Base-by-base conservation (phyloP, 2,329 filamentous ascomycete species). In the Aspergillus felis region DNA sequence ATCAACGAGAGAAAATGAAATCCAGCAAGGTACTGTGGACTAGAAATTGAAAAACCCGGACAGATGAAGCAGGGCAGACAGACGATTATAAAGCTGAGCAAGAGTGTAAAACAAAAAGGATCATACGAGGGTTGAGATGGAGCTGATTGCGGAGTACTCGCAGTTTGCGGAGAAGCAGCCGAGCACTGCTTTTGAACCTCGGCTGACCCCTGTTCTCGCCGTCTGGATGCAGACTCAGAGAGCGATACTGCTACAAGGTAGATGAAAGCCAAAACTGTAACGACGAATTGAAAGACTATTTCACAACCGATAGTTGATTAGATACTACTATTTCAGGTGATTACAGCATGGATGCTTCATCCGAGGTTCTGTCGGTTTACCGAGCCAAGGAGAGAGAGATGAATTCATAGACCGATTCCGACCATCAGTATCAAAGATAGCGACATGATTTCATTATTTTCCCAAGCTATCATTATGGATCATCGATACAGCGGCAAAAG, bases 111-210 rank as follows among this genome's bases (percentile, higher is more conserved):
- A 59, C 56, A 56, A 57, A 63, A 14, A 35, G 42, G 48, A 24
- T 56, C 46, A 53, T 56, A 41, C 38, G 29, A 52, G 22, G 7
- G n/a, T 50, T 46, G 52, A 44, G 41, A 22, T 44, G 44, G 20
- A 24, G 44, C 5, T 47, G 27, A 24, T 58, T 68, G 67, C 67
- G 67, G 67, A 69, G 61, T 58, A 59, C 60, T 59, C 61, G 58
- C 52, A 28, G 29, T 41, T 44, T 63, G 66, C 67, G 68, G 67
- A 69, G 67, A 69, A 57, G 54, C 12, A 68, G 67, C 67, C 67
- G 68, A 66, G 60, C 8, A 56, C 60, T 42, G 41, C 38, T 14
- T 25, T 57, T 66, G 63, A 68, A 67, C 68, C 68, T 69, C 66
- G 65, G 67, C 63, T 58, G 25, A 42, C 47, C 56, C 62, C 52